Base-by-base conservation (phyloP, 1,284 basidiomycete species). In the Boletellus sp. region DNA sequence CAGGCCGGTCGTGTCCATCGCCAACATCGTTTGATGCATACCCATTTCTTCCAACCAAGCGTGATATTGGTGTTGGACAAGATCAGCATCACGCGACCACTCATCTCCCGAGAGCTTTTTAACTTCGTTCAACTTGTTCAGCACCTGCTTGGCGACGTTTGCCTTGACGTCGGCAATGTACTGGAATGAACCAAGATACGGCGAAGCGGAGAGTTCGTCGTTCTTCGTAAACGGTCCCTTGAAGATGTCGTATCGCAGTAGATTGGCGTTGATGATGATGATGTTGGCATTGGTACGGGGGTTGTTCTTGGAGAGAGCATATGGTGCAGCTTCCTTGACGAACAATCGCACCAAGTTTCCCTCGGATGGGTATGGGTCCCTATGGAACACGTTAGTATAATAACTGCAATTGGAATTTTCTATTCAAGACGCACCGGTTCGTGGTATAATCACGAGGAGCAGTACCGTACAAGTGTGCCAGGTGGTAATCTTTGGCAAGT, bases 381-480 rank as follows among this genome's bases (percentile, higher is more conserved):
- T 84, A 51, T 22, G 5, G 21, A 10, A 21, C 8, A 26, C 19
- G 16, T 47, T 15, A 22, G 35, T 42, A 11, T 11, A 8, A 35
- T 24, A 39, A 42, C 5, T 13, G 33, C 41, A 47, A 30, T 10
- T 12, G 32, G 12, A 13, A 33, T 10, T 16, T 7, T 15, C 18
- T 41, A 8, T 11, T 22, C 18, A 33, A 42, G 36, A 67, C 76
- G 24, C 66, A 85, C 77, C 79, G 77, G 47, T 67, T 71, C 54
- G 91, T 69, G 45, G 81, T 86, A 62, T 80, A 89, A 65, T 91
- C 86, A 48, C 81, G 79, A 1, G 91, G 89, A 0, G 87, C 83
- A 38, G 75, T 82, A 4, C 91, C 91, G 48, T 82, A 88, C 12
- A 73, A 50, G 54, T 74, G 72, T 37, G 63, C 66, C 40, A 91